phyloP scores from a whole-genome alignment of 495 filamentous ascomycete species.

The Terfezia claveryi region DNA sequence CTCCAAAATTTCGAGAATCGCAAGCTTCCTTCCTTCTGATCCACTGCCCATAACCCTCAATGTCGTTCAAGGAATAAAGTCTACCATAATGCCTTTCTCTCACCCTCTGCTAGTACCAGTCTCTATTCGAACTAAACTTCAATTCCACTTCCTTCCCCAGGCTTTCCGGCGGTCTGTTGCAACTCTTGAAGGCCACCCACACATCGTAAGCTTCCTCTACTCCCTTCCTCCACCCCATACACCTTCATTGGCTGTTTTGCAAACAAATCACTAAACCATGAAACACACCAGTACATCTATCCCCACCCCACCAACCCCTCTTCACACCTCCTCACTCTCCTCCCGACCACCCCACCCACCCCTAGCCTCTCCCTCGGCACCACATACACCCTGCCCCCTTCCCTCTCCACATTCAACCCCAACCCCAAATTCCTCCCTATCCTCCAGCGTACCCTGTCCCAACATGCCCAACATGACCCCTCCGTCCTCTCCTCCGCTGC shows the following conservation, averaged over 20 bases:
- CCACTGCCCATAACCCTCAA: too few relatives aligned
- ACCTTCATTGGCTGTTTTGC: too few relatives aligned
- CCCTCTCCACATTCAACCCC: slow-evolving; percentile 48
- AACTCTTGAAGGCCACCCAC: slow-evolving; percentile 31
- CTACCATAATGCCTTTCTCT: too few relatives aligned
- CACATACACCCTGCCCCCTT: slow-evolving; percentile 50
- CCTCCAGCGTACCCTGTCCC: slow-evolving; percentile 46
- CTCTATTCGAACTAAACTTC: too few relatives aligned
- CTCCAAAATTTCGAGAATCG: too few relatives aligned
- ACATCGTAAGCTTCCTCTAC: slow-evolving; percentile 23
- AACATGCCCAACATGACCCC: slow-evolving; percentile 51
- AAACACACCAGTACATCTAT: slow-evolving; percentile 44
- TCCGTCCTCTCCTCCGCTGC: slow-evolving; percentile 51
- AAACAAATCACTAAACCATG: slow-evolving; percentile 12
- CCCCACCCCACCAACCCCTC: slow-evolving; percentile 26
- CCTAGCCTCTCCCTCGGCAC: slow-evolving; percentile 51
- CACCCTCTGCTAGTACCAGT: too few relatives aligned
- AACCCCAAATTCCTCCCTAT: slow-evolving; percentile 57
- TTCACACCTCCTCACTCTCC: slow-evolving; percentile 44
- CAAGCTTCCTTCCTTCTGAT: too few relatives aligned
- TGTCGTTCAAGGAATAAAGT: too few relatives aligned
- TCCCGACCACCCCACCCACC: slow-evolving; percentile 51
- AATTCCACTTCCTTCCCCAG: too few relatives aligned
- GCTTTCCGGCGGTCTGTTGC: slow-evolving; percentile 11
- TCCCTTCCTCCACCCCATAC: slow-evolving; percentile 5